Evolutionary conservation across 1,284 basidiomycete species (phyloP).

Genomic region (Xerocomus cyaneibrunnescens): DNA sequence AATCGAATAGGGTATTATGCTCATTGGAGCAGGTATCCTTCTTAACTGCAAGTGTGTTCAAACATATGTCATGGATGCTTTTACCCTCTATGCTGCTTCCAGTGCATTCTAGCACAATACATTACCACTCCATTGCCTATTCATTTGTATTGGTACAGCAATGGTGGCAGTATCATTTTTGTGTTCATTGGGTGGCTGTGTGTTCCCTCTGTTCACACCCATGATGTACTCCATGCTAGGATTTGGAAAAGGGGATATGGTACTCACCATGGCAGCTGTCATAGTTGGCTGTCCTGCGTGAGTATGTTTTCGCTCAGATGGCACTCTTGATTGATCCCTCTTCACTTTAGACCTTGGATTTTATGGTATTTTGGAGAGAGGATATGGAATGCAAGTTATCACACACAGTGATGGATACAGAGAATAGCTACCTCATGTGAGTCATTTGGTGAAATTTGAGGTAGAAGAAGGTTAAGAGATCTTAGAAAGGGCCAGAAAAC

Average conservation of each 20-base stretch:
- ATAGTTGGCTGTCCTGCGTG: conserved; percentile 66
- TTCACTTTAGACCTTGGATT: conserved; percentile 19
- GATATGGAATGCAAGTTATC: conserved; percentile 24
- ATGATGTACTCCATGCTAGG: conserved; percentile 62
- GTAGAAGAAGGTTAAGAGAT: too few relatives aligned
- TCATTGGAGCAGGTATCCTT: conserved; percentile 44
- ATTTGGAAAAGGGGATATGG: conserved; percentile 62
- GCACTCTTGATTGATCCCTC: background rate
- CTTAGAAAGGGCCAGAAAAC: too few relatives aligned
- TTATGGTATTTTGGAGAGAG: conserved; percentile 29
- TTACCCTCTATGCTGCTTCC: conserved; percentile 54
- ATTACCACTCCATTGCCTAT: background rate
- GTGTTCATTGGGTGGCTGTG: conserved; percentile 61
- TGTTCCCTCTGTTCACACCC: conserved; percentile 67
- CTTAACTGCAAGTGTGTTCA: conserved; percentile 49
- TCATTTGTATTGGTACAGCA: conserved; percentile 37
- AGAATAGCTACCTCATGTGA: too few relatives aligned
- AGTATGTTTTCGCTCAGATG: conserved; percentile 23
- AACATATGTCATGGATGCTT: conserved; percentile 55
- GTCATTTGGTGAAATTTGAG: too few relatives aligned
- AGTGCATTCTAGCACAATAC: conserved; percentile 32
- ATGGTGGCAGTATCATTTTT: conserved; percentile 59
- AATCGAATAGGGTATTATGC: conserved; percentile 49
- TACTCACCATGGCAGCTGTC: conserved; percentile 57
- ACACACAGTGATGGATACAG: conserved; percentile 1